These are phyloP conservation scores for Osmozyma mogii DNA, from an alignment of 805 yeast genomes.

Conservation along the genomic window DNA sequence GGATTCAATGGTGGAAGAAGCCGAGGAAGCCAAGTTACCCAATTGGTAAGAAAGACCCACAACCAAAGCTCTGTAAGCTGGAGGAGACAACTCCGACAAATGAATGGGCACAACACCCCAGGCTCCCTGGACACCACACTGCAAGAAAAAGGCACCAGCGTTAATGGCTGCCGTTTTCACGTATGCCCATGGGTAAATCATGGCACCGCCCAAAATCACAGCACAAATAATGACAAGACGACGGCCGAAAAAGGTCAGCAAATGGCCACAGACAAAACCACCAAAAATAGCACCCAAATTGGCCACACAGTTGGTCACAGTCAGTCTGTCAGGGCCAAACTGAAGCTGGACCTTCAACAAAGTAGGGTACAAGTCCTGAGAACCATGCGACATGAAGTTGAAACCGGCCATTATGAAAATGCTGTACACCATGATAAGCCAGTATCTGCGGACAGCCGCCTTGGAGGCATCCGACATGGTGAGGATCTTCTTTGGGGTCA, in stretches of 20 bases:
- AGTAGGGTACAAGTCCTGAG: slow-evolving; percentile 37
- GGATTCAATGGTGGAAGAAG: slow-evolving; percentile 62
- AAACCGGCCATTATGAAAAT: slow-evolving; percentile 40
- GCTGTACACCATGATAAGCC: slow-evolving; percentile 53
- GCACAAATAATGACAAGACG: slow-evolving; percentile 27
- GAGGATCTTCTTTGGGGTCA: neutral
- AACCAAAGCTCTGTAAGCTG: slow-evolving; percentile 54
- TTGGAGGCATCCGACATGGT: slow-evolving; percentile 5
- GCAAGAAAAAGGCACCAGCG: slow-evolving; percentile 56
- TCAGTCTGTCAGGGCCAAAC: slow-evolving; percentile 23
- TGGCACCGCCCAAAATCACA: slow-evolving; percentile 29
- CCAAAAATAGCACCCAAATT: slow-evolving; percentile 36
- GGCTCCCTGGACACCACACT: slow-evolving; percentile 59
- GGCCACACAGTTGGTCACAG: slow-evolving; percentile 34
- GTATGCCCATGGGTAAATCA: slow-evolving; percentile 36
- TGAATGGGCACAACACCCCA: slow-evolving; percentile 65
- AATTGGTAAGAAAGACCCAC: slow-evolving; percentile 60
- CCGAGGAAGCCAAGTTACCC: slow-evolving; percentile 61
- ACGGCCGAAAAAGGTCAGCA: slow-evolving; percentile 30
- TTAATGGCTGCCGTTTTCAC: slow-evolving; percentile 33
- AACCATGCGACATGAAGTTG: slow-evolving; percentile 36
- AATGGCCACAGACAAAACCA: slow-evolving; percentile 38
- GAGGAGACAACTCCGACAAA: slow-evolving; percentile 53
- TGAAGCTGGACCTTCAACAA: slow-evolving; percentile 27
- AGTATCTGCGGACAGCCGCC: slow-evolving; percentile 37